Evolutionary conservation across 371 early-diverging fungal species (phyloP), one percentile per base, ranked within the genome.

Genomic region (Fennellomyces sp.): DNA sequence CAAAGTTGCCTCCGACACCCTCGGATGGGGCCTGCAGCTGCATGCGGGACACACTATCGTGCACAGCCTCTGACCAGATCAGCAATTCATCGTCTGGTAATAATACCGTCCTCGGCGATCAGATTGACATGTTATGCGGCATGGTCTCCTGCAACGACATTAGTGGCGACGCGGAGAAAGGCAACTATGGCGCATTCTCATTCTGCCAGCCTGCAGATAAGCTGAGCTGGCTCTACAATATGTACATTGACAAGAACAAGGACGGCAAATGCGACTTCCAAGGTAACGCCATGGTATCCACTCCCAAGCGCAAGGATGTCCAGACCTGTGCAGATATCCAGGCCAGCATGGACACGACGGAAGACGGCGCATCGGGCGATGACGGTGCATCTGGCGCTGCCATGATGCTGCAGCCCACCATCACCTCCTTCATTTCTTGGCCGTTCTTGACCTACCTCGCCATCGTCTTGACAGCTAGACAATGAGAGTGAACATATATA

Each of bases 1-100:
- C 64, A 5, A 63, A 57, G 4, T 60, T 93, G 12, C 88, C 92
- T 8, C 87, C 90, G 1, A 89, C 90, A 0, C 93, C 93, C 5
- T 88, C 87, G 0, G 69, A 76, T 6, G 78, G 80, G 19, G 81
- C 81, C 17, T 93, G 93, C 64, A 66, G 81, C 17, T 90, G 91
- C 71, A 87, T 91, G 88, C 65, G 81, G 26, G 73, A 85, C 26
- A 82, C 87, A 6, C 66, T 90, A 38, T 63, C 75, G 27, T 91
- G 91, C 64, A 76, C 80, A 8, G 80, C 77, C 2, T 78, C 81
- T 0, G 72, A 80, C 17, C 73, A 81, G 55, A 76, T 82, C 1
- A 64, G 54, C 5, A 64, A 70, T 29, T 23, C 45, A 6, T 5
- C 23, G 21, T 54, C 60, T 8, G 30, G 67, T 3, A 59, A 26